Evolutionary conservation across 2,329 filamentous ascomycete genomes (phyloP), one percentile per base, ranked within the genome.

Genomic region (Hypoxylon sp.): DNA sequence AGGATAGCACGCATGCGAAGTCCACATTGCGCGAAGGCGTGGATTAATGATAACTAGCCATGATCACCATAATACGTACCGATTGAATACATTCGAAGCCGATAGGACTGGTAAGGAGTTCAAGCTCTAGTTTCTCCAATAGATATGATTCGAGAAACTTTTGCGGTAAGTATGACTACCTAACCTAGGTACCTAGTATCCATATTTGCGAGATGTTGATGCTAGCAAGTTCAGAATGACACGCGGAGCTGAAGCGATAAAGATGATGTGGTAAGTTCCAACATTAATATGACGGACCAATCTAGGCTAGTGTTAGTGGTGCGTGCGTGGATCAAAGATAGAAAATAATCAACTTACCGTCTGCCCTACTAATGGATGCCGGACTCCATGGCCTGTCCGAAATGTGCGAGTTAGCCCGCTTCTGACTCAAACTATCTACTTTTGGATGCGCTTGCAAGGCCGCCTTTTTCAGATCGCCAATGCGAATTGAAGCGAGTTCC

Each of bases 381-480:
- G 61, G 61, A 60, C 62, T 55, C 38, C n/a, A n/a, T 41, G 25
- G 10, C 51, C 36, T 28, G 58, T 66, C 63, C 63, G 62, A 66
- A 61, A 66, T 66, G 63, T 66, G 51, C 63, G 62, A 52, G 49
- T 66, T 58, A 43, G 45, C 2, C 63, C 63, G 52, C 34, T 9
- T 21, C 52, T 58, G 43, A 49, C 17, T 49, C 25, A 52, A 51
- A 28, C 5, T 3, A 13, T 21, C 5, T 3, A 13, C 32, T 25
- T 5, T 17, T 52, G 17, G n/a, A 46, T 36, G 17, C 11, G 34
- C 10, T 34, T 14, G 19, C 9, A 5, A 14, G 10, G 13, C 11
- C 32, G 41, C 25, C 25, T 25, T 23, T 17, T 28, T 7, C 7
- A 38, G 17, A 58, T 46, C 25, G 23, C 45, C 32, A 50, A 52